A percentile compares a stretch with the other conserved stretches of the same genome.
phyloP scores from a whole-genome alignment of 345 rosid species.

The Nasturtium officinale region DNA sequence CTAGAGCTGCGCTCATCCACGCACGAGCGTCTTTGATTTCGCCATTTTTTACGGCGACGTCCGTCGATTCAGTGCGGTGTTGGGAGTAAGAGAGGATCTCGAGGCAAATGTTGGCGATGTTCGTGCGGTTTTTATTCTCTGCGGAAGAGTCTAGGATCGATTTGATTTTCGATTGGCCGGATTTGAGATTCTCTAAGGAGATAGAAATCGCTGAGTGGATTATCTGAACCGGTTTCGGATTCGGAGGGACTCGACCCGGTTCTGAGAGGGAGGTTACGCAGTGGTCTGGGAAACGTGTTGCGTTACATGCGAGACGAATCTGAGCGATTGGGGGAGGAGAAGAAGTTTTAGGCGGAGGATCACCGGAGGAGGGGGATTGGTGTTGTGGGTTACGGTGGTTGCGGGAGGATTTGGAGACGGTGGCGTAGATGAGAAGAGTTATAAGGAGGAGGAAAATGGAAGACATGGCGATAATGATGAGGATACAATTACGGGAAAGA shows the following conservation, averaged over 20 bases:
- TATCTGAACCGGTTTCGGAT: conserved; percentile 60
- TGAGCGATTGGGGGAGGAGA: conserved; percentile 37
- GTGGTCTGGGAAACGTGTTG: conserved; percentile 59
- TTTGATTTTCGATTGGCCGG: conserved; percentile 56
- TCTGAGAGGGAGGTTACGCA: conserved; percentile 52
- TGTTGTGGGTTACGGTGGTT: conserved; percentile 3
- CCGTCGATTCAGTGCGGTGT: conserved; percentile 51
- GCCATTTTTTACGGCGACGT: conserved; percentile 45
- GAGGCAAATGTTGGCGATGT: conserved; percentile 58
- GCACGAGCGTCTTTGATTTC: conserved; percentile 71
- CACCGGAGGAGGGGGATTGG: conserved; percentile 10
- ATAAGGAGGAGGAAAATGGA: conserved; percentile 40
- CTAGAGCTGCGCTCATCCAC: conserved; percentile 77
- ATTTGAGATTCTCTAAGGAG: conserved; percentile 58
- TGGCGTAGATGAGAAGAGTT: conserved; percentile 41
- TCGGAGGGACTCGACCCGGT: conserved; percentile 46
- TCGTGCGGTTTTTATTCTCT: conserved; percentile 59
- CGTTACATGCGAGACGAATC: conserved; percentile 61
- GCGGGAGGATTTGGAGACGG: conserved; percentile 39
- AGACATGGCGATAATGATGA: conserved; percentile 38
- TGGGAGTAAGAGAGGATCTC: conserved; percentile 57
- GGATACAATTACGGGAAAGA: conserved; percentile 27
- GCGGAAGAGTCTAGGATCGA: conserved; percentile 56
- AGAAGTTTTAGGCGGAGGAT: conserved; percentile 11
- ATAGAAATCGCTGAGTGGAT: conserved; percentile 65